Conservation (phyloP, 163 green algal genomes). For the Prototheca wickerhamii region DNA sequence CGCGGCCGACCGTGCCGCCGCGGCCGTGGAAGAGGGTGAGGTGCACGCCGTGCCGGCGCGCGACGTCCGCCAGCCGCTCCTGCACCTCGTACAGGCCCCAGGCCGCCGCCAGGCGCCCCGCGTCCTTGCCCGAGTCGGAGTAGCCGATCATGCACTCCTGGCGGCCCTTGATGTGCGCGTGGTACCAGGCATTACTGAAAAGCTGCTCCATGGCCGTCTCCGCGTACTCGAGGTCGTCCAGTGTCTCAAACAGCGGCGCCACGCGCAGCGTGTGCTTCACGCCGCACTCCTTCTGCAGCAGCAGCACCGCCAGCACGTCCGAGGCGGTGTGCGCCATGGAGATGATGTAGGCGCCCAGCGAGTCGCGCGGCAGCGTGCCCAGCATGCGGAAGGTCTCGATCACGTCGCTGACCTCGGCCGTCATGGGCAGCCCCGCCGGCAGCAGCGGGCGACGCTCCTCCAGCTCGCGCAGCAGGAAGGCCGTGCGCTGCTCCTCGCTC, state of each 20-base stretch:
- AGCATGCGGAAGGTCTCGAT: slow-evolving; percentile 78
- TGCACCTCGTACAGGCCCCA: slow-evolving; percentile 77
- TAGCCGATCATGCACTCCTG: slow-evolving; percentile 99
- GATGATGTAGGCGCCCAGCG: slow-evolving; percentile 93
- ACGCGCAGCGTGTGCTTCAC: slow-evolving; percentile 50
- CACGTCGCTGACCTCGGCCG: slow-evolving; percentile 61
- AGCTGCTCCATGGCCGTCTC: slow-evolving; percentile 68
- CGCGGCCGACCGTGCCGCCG: slow-evolving; percentile 85
- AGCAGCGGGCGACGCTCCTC: slow-evolving; percentile 49
- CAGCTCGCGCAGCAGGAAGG: slow-evolving; percentile 73
- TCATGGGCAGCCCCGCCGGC: slow-evolving; percentile 26
- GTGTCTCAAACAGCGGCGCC: slow-evolving; percentile 93
- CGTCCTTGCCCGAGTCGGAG: slow-evolving; percentile 90
- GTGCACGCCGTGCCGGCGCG: slow-evolving; percentile 49
- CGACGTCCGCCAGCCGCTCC: slow-evolving; percentile 43
- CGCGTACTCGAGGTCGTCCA: slow-evolving; percentile 85
- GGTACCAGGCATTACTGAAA: slow-evolving; percentile 69
- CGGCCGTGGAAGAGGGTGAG: slow-evolving; percentile 91
- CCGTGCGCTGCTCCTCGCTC: slow-evolving; percentile 68
- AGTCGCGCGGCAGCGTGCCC: slow-evolving; percentile 55
- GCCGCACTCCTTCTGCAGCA: slow-evolving; percentile 84
- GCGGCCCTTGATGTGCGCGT: slow-evolving; percentile 56
- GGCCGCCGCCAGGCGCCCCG: slow-evolving; percentile 76
- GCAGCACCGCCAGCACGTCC: slow-evolving; percentile 90
- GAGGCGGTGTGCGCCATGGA: slow-evolving; percentile 82